Evolutionary conservation across 2,329 filamentous ascomycete genomes (phyloP).

Genomic region (Verticillium tricorpus): DNA sequence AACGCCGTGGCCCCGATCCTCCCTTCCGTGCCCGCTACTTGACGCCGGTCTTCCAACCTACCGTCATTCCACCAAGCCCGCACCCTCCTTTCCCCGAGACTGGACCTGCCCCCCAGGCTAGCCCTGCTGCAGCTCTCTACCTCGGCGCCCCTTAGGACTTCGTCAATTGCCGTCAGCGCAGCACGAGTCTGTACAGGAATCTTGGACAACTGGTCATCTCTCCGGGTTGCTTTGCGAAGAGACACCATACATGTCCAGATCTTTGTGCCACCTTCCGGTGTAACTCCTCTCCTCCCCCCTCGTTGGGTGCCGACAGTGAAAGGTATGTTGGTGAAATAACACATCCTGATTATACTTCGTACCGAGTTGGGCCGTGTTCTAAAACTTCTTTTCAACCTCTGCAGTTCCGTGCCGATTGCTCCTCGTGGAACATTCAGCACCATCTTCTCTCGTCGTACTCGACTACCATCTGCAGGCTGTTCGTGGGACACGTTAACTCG

Average conservation of each 20-base stretch:
- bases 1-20: constrained; percentile 21
- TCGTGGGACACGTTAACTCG: constrained; percentile 62
- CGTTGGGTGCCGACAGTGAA: constrained; percentile 8
- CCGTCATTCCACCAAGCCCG: constrained; percentile 10
- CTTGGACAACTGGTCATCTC: background rate
- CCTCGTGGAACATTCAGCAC: constrained; percentile 18
- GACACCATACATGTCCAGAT: constrained; percentile 10
- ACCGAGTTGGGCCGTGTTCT: constrained; percentile 18
- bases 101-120: constrained; percentile 7
- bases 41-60: constrained; percentile 7
- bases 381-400: constrained; percentile 17
- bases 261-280: constrained; percentile 10
- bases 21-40: constrained; percentile 26
- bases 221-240: background rate
- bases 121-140: background rate
- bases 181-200: constrained; percentile 3
- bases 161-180: constrained; percentile 6
- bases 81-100: constrained; percentile 15
- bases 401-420: constrained; percentile 39
- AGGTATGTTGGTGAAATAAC: constrained; percentile 11
- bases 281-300: background rate
- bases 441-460: constrained; percentile 40
- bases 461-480: constrained; percentile 35
- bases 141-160: constrained; percentile 1
- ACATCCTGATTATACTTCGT: constrained; percentile 1